Evolutionary conservation across 2,329 filamentous ascomycete species (phyloP).

Genomic region (Akanthomyces muscarius): DNA sequence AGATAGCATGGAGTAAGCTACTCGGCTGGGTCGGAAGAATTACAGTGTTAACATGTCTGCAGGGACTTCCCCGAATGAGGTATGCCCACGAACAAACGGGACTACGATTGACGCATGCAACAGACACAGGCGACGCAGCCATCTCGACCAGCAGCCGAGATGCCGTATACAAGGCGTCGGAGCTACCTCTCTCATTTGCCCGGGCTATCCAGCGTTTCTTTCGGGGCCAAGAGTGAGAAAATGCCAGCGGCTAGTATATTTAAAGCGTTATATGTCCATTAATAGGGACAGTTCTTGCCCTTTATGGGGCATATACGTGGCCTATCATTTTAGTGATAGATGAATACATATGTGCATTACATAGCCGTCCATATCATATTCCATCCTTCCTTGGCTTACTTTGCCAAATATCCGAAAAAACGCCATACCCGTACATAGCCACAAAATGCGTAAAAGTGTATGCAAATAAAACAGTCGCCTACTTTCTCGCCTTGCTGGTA

Average conservation of each 20-base stretch:
- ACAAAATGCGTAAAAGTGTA: background rate
- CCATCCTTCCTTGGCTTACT: background rate
- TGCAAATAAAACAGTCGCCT: conserved; percentile 1
- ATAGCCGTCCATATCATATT: background rate
- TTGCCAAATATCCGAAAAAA: background rate
- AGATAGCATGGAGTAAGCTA: conserved; percentile 57
- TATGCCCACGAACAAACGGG: background rate
- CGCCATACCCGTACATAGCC: background rate
- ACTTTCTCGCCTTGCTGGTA: conserved; percentile 30
- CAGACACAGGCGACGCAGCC: background rate
- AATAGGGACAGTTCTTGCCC: background rate
- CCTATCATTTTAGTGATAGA: background rate
- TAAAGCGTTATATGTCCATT: background rate
- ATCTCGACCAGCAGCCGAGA: background rate
- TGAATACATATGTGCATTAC: background rate
- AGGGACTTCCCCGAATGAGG: conserved; percentile 34
- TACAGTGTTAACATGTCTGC: background rate
- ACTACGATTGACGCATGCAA: background rate
- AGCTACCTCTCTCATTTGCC: background rate
- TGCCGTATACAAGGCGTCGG: no score
- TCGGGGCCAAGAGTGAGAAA: background rate
- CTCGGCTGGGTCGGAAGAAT: background rate
- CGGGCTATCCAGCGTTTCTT: background rate
- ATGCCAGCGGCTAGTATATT: background rate
- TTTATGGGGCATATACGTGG: background rate